Percentiles rank a stretch among this genome's conserved stretches.
These are phyloP conservation scores for Chlamydomonas reinhardtii DNA, from an alignment of 163 green algal species.

Conservation along the genomic window DNA sequence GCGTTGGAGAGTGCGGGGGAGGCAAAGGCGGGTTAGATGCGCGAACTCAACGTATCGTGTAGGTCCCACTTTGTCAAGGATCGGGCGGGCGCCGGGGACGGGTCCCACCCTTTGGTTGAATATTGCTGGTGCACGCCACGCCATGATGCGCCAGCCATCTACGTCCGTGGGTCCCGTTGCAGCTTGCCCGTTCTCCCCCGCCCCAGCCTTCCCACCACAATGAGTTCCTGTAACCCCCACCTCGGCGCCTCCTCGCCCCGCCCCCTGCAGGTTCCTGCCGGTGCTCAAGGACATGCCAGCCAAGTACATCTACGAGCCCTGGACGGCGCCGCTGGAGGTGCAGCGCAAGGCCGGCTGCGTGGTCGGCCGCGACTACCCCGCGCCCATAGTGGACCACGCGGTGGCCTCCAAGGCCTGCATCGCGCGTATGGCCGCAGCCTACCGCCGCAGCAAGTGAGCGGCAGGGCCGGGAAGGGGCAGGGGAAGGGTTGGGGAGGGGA, in stretches of 20 bases:
- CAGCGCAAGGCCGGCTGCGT: conserved; percentile 85
- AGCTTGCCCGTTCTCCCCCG: too few relatives aligned
- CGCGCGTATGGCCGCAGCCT: conserved; percentile 78
- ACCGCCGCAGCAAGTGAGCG: conserved; percentile 58
- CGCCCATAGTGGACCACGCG: conserved; percentile 85
- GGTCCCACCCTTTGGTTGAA: too few relatives aligned
- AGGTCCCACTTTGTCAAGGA: too few relatives aligned
- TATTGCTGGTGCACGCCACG: too few relatives aligned
- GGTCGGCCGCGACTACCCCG: conserved; percentile 95
- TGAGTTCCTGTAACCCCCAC: too few relatives aligned
- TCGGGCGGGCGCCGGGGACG: too few relatives aligned
- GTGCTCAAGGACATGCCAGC: conserved; percentile 93
- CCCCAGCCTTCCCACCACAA: too few relatives aligned
- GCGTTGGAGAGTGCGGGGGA: too few relatives aligned
- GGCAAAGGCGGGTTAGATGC: too few relatives aligned
- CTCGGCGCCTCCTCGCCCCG: not conserved
- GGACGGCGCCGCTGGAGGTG: conserved; percentile 87
- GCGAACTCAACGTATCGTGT: too few relatives aligned
- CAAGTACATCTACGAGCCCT: conserved; percentile 98
- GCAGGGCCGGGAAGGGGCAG: not conserved
- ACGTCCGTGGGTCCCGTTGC: too few relatives aligned
- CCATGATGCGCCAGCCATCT: too few relatives aligned
- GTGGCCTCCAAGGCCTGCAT: conserved; percentile 79
- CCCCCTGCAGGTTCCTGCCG: conserved; percentile 83
- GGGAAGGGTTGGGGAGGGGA: not conserved